Evolutionary conservation across 2,329 filamentous ascomycete species (phyloP).

Genomic region (Cladobotryum mycophilum): DNA sequence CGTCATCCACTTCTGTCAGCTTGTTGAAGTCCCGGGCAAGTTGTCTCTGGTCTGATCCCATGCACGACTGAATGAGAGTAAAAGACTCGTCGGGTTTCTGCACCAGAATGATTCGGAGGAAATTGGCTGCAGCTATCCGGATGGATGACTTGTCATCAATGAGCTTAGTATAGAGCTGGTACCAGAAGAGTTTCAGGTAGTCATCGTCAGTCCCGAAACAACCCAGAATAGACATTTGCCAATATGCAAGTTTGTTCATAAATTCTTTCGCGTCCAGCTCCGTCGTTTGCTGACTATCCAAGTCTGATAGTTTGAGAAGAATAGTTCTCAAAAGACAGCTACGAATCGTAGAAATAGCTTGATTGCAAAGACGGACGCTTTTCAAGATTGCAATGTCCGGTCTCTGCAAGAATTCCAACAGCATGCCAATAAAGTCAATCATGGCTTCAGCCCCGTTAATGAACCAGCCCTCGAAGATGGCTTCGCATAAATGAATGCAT

Average conservation of each 20-base stretch:
- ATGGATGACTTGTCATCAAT: conserved; percentile 63
- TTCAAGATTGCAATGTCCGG: conserved; percentile 77
- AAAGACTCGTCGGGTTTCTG: conserved; percentile 84
- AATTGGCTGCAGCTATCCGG: conserved; percentile 68
- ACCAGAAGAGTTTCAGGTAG: conserved; percentile 80
- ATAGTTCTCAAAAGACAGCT: conserved; percentile 72
- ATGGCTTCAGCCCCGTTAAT: conserved; percentile 77
- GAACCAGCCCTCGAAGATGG: conserved; percentile 95
- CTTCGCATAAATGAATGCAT: conserved; percentile 74
- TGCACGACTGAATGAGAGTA: conserved; percentile 64
- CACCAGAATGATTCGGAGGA: conserved; percentile 88
- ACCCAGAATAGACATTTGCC: conserved; percentile 85
- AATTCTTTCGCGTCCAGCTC: conserved; percentile 62
- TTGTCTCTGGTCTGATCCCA: conserved; percentile 62
- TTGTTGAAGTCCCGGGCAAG: conserved; percentile 74
- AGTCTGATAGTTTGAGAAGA: conserved; percentile 74
- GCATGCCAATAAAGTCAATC: conserved; percentile 76
- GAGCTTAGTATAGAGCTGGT: conserved; percentile 84
- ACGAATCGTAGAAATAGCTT: conserved; percentile 71
- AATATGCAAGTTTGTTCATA: conserved; percentile 83
- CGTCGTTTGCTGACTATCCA: conserved; percentile 57
- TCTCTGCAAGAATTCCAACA: conserved; percentile 83
- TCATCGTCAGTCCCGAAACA: conserved; percentile 73
- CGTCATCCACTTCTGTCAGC: conserved; percentile 81
- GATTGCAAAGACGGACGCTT: conserved; percentile 82